Evolutionary conservation across 768 basidiomycete genomes (phyloP).

Genomic region (Lanmaoa rubissima): DNA sequence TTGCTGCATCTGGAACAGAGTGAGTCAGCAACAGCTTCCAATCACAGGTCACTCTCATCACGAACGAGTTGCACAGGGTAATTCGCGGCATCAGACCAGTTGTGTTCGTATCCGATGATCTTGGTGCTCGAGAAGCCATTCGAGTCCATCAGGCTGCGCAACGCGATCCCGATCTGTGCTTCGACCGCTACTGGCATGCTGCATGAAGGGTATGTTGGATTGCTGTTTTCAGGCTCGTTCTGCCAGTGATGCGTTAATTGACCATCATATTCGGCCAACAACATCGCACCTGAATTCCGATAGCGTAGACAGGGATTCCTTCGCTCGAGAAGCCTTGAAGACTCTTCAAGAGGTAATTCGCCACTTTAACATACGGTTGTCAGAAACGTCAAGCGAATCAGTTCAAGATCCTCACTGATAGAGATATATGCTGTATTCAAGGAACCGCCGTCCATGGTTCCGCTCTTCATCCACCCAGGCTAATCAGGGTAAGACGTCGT

Average conservation of each 20-base stretch:
- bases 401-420: slow-evolving; percentile 41
- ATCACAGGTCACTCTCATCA: background rate
- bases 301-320: slow-evolving; percentile 60
- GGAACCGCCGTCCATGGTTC: slow-evolving; percentile 66
- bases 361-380: slow-evolving; percentile 43
- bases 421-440: slow-evolving; percentile 47
- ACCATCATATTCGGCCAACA: background rate
- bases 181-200: slow-evolving; percentile 52
- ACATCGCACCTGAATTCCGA: slow-evolving; percentile 48
- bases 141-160: slow-evolving; percentile 59
- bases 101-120: slow-evolving; percentile 71
- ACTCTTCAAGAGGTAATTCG: slow-evolving; percentile 68
- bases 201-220: slow-evolving; percentile 69
- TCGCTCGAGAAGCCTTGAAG: slow-evolving; percentile 65
- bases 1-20: slow-evolving; percentile 48
- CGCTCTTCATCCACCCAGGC: slow-evolving; percentile 81
- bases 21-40: background rate
- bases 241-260: slow-evolving; percentile 26
- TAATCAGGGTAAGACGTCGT: slow-evolving; percentile 23
- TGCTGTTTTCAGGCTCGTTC: slow-evolving; percentile 53
- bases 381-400: background rate
- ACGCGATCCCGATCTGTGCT: slow-evolving; percentile 53
- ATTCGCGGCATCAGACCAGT: slow-evolving; percentile 64
- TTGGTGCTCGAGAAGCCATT: slow-evolving; percentile 59
- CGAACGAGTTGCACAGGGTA: slow-evolving; percentile 60